A percentile compares a stretch with the other conserved stretches of the same genome.
Evolutionary conservation across 495 filamentous ascomycete genomes (phyloP).

Genomic region (Penicillium tannophilum): DNA sequence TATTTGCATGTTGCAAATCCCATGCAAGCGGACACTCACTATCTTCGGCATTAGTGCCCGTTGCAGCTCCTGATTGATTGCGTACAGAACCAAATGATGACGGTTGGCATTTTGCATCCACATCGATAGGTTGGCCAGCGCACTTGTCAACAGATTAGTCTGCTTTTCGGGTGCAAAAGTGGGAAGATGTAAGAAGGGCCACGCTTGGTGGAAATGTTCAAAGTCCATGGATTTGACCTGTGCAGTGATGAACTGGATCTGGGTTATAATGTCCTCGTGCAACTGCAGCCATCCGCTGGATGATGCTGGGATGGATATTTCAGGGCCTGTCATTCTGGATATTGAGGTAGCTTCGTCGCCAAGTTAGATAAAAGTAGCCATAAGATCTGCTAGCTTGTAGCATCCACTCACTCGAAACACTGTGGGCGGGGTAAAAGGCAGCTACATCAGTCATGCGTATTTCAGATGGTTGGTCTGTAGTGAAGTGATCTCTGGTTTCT

Average conservation of each 20-base stretch:
- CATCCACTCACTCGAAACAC: no score
- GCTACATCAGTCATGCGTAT: no score
- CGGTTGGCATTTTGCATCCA: background rate
- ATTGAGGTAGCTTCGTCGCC: no score
- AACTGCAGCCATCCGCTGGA: background rate
- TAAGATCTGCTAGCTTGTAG: no score
- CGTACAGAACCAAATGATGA: background rate
- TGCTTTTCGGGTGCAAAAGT: background rate
- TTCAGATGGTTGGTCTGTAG: no score
- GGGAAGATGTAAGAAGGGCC: background rate
- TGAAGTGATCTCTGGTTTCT: no score
- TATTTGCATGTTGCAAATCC: no score
- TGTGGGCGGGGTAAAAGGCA: no score
- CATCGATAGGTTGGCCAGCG: background rate
- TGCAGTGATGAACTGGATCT: background rate
- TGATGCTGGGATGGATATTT: background rate
- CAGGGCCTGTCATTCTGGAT: background rate
- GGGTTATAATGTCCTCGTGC: background rate
- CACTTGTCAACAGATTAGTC: background rate
- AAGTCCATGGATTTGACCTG: background rate
- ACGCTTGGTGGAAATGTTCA: background rate
- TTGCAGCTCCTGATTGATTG: background rate
- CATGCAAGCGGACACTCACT: background rate
- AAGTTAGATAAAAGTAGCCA: no score
- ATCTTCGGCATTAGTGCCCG: background rate